Base-by-base conservation (phyloP, 2,329 filamentous ascomycete genomes). In the Allantophomopsis lycopodina region DNA sequence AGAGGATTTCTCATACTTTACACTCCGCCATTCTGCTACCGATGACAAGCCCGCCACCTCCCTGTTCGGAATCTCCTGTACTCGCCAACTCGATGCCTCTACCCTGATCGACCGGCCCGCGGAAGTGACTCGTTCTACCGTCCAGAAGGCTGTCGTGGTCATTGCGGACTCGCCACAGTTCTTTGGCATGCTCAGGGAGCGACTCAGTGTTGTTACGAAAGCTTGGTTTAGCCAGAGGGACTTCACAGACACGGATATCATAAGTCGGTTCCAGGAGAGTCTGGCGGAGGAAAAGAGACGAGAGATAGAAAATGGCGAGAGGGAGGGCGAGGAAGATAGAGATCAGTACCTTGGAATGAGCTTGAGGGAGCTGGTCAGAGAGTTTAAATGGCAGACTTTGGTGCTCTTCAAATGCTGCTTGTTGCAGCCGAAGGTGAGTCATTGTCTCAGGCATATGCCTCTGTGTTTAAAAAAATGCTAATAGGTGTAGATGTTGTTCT, bases 1-100 rank as follows among this genome's bases (percentile, higher is more conserved):
- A 42, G 91, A 98, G 63, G 91, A 96, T 63, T 98, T 96, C 66
- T 95, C 88, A 38, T 98, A 98, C 65, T 98, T 98, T 59, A 96
- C 89, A 7, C 76, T 98, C 38, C 71, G 86, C 42, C 75, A 76
- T 21, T 76, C 79, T 36, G 69, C 68, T 40, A 68, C 62, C 46
- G 61, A 60, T 38, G 51, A 58, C 15, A 56, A 63, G 28, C 73
- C 79, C 6, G 75, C 77, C 21, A 87, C 84, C 2, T 94, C 86
- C 17, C 75, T 98, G 16, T 98, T 98, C 56, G 91, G 91, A 45
- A 95, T 98, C 55, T 83, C 87, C 14, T 98, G 91, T 60, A 94
- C 89, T 13, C 75, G 89, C 43, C 91, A 96, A 63, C 73, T 98
- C 53, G 84, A 94, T 54, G 73, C 87, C 13, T 76, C 76, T 12